Percentiles rank a stretch among this genome's conserved stretches.
Conservation (phyloP, 768 basidiomycete genomes). For the Trametes cinnabarina region DNA sequence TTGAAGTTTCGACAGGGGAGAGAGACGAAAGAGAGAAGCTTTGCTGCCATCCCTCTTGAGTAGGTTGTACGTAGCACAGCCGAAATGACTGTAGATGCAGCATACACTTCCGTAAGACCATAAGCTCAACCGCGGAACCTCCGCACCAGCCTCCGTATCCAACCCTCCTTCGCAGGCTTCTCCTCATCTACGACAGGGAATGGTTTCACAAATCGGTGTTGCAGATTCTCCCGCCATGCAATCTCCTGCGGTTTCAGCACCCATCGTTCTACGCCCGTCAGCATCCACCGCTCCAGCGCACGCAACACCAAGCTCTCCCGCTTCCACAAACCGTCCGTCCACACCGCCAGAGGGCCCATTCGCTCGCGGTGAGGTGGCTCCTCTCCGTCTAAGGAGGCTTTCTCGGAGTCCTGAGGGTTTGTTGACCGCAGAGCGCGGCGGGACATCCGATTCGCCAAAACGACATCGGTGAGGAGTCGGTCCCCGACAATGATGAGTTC, state of each 20-base stretch:
- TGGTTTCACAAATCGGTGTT: conserved; percentile 15
- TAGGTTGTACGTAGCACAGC: too few species aligned
- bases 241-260: conserved; percentile 16
- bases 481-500: conserved; percentile 87
- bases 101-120: too few species aligned
- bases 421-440: conserved; percentile 6
- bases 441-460: conserved; percentile 77
- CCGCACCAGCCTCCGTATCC: conserved; percentile 7
- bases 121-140: not conserved
- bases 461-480: conserved; percentile 86
- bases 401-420: conserved; percentile 17
- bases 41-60: too few species aligned
- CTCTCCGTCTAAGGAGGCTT: not conserved
- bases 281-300: conserved; percentile 52
- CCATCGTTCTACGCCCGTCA: conserved; percentile 46
- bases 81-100: too few species aligned
- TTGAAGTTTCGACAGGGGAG: too few species aligned
- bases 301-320: conserved; percentile 62
- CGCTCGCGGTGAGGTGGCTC: too few species aligned
- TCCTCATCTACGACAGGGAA: not conserved
- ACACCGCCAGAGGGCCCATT: conserved; percentile 60
- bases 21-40: too few species aligned
- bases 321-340: conserved; percentile 71
- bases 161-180: conserved; percentile 1
- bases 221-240: conserved; percentile 9